phyloP scores from a whole-genome alignment of 352 stramenopile species.

The Phytophthora colocasiae region DNA sequence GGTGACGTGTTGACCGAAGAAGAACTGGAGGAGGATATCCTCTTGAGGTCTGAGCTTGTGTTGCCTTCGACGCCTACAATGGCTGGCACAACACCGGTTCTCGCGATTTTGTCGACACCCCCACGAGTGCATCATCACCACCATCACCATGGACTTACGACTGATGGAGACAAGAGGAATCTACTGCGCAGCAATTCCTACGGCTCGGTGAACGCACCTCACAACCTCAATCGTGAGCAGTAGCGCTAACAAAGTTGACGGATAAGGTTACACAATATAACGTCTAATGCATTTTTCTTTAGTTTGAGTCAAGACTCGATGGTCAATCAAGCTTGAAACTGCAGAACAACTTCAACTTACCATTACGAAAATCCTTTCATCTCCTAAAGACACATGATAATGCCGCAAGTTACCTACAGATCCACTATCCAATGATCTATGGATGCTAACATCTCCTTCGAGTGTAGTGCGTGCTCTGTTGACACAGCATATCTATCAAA shows the following conservation, averaged over 20 bases:
- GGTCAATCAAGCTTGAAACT: too few relatives aligned
- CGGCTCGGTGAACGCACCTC: slow-evolving; percentile 23
- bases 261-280: slow-evolving; percentile 5
- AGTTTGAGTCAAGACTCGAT: too few relatives aligned
- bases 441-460: too few relatives aligned
- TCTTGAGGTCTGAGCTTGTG: slow-evolving; percentile 64
- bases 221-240: slow-evolving; percentile 29
- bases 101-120: slow-evolving; percentile 67
- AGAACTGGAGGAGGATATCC: slow-evolving; percentile 73
- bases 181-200: slow-evolving; percentile 31
- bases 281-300: slow-evolving; percentile 1
- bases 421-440: too few relatives aligned
- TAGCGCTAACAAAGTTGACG: slow-evolving; percentile 1
- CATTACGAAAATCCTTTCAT: too few relatives aligned
- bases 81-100: slow-evolving; percentile 58
- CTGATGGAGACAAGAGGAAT: slow-evolving; percentile 15
- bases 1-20: slow-evolving; percentile 40
- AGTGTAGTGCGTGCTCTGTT: too few relatives aligned
- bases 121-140: slow-evolving; percentile 56
- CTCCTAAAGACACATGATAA: too few relatives aligned
- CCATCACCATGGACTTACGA: slow-evolving; percentile 15
- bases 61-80: slow-evolving; percentile 68
- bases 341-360: too few relatives aligned
- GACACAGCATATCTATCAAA: neutral
- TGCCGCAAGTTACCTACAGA: too few relatives aligned